Percentiles rank a stretch among this genome's conserved stretches.
These are phyloP conservation scores for Fragilaria crotonensis DNA, from an alignment of 108 stramenopile genomes.

Conservation along the genomic window DNA sequence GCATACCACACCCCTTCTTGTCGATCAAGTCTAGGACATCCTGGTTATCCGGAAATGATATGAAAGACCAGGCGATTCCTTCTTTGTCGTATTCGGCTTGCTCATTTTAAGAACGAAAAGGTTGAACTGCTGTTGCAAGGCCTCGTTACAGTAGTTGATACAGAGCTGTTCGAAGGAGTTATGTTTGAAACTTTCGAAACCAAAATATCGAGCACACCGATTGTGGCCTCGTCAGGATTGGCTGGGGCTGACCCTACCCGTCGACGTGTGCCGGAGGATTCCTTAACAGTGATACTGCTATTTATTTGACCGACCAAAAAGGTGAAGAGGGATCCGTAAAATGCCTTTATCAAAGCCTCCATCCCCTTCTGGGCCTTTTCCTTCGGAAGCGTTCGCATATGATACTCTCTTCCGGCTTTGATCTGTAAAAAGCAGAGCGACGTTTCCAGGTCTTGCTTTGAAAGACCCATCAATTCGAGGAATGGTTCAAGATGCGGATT, in stretches of 20 bases:
- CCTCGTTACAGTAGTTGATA: conserved; percentile 96
- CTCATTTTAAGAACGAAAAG: conserved; percentile 47
- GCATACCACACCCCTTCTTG: conserved; percentile 58
- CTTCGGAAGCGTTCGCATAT: conserved; percentile 20
- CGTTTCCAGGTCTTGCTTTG: conserved; percentile 22
- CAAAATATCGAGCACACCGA: conserved; percentile 86
- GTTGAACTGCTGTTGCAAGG: conserved; percentile 80
- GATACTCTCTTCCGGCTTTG: conserved; percentile 27
- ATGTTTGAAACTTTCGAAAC: conserved; percentile 78
- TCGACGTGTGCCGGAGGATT: conserved; percentile 9
- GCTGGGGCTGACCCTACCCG: neutral
- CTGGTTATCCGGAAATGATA: conserved; percentile 77
- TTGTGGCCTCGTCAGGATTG: conserved; percentile 21
- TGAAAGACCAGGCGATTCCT: conserved; percentile 51
- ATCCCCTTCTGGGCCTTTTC: conserved; percentile 56
- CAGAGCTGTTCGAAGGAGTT: conserved; percentile 92
- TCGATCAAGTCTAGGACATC: conserved; percentile 75
- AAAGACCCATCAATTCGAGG: conserved; percentile 30
- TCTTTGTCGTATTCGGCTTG: conserved; percentile 53
- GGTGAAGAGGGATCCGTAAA: conserved; percentile 65
- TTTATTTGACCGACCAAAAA: conserved; percentile 53
- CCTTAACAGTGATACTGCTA: conserved; percentile 37
- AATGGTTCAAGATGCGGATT: conserved; percentile 36
- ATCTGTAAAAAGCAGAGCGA: conserved; percentile 42
- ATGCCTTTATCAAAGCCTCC: conserved; percentile 73